Base-by-base conservation (phyloP, 2,329 filamentous ascomycete species). In the Pseudogymnoascus verrucosus region DNA sequence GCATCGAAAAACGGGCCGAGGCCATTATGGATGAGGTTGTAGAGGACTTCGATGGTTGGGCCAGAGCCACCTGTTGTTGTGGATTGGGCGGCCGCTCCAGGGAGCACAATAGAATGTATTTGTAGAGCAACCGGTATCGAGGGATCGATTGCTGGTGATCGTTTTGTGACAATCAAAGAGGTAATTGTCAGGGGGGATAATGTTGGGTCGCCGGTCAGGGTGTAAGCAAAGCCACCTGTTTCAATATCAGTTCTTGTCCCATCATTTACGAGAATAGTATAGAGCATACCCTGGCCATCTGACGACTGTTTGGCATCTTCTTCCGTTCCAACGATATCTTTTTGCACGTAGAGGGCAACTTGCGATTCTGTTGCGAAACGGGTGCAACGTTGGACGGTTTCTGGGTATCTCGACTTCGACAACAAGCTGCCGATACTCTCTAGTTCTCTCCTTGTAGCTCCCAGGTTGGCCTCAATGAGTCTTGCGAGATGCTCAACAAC, bases 1-100 rank as follows among this genome's bases (percentile, higher is more conserved):
- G 93, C 93, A 80, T 99, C 93, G 74, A 99, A 99, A 77, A 97
- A 98, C 40, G 96, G 95, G 71, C 91, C 91, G 73, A 99, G 81
- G 69, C 90, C 92, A 74, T 92, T 89, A 76, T 96, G 93, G 68
- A 99, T 85, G 71, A 96, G 84, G 64, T 93, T 91, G 78, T 97
- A 92, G 66, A 99, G 81, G 70, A 93, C 89, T 77, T 98, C 93
- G 63, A 88, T 80, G 26, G 87, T 82, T 64, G 87, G 83, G 64
- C 87, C 88, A 74, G 92, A 89, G 69, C 90, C 86, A 69, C 86
- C 82, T 66, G 85, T 81, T 61, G 84, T 79, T 69, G 84, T 86
- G 70, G 85, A 87, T 65, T 89, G 81, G 16, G 87, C 85, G 62
- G 89, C 89, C 65, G 89, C 86, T 62, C 93, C 91, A 10, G 95